Evolutionary conservation across 106 monocot genomes (phyloP), one percentile per base, ranked within the genome.

Genomic region (Allium cepa): DNA sequence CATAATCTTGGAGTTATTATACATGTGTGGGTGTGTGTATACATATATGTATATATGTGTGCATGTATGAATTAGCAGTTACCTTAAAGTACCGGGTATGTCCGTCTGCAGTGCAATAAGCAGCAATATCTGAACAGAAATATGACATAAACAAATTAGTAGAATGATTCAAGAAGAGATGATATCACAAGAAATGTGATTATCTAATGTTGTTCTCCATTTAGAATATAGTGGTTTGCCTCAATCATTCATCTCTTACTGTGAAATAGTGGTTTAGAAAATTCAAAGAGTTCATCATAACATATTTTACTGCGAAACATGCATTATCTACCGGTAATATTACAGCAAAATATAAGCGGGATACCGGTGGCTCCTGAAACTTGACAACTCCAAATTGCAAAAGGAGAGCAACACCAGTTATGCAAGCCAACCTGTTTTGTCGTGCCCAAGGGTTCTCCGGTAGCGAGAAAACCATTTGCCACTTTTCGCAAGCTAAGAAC

Each of bases 31-130:
- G 36, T 36, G 36, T 36, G 36, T 36, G 36, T 36, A 5, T 36
- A 5, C 36, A 36, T 36, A 4, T 36, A 36, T 36, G 5, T 36
- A 36, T 36, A 5, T 36, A 36, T 36, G 5, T 36, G 36, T 36
- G 5, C 5, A 36, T 36, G 36, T 36, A 5, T 36, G 36, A 36
- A 36, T 36, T 36, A 36, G 36, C 53, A 55, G 58, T 58, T 56
- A 91, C 95, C 88, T 88, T 80, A 72, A 91, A 95, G 52, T 47
- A 63, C 52, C 72, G 48, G 8, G 80, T 78, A n/a, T 68, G 78
- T 46, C 97, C 97, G 80, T 92, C 92, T n/a, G 82, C 77, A 80
- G 80, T 64, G 73, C 92, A 92, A 63, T 97, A 92, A 74, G 97
- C 88, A 60, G 66, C 89, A 57, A 78, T 57, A 71, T 89, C 97